These are phyloP conservation scores for Toxicodendron radicans DNA, from an alignment of 345 rosid genomes.

Conservation along the genomic window DNA sequence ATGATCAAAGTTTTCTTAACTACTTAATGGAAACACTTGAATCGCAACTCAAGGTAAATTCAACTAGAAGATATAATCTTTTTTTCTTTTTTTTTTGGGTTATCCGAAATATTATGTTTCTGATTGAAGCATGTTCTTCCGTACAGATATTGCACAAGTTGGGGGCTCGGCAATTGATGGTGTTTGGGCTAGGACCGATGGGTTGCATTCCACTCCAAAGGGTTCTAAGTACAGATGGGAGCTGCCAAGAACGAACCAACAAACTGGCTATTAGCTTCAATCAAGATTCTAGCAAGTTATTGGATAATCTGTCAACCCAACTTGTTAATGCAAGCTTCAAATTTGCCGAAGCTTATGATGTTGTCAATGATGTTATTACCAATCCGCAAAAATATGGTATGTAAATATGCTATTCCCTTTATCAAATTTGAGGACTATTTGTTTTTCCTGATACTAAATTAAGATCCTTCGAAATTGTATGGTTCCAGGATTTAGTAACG, in stretches of 20 bases:
- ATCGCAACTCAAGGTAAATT: constrained; percentile 58
- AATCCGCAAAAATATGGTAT: constrained; percentile 72
- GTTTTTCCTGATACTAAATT: not conserved
- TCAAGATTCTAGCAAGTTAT: constrained; percentile 46
- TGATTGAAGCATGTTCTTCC: not conserved
- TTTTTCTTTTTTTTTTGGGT: not conserved
- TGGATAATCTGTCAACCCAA: constrained; percentile 38
- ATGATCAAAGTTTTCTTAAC: constrained; percentile 59
- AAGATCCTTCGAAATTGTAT: not conserved
- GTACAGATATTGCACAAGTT: constrained; percentile 53
- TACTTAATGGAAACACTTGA: constrained; percentile 76
- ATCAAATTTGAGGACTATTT: not conserved
- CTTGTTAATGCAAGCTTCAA: constrained; percentile 57
- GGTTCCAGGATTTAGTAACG: constrained; percentile 64
- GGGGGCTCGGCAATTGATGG: constrained; percentile 79
- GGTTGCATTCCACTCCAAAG: constrained; percentile 99
- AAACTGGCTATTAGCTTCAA: constrained; percentile 69
- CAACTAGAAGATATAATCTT: not conserved
- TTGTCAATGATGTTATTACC: constrained; percentile 63
- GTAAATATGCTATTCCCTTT: not conserved
- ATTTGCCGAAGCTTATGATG: constrained; percentile 89
- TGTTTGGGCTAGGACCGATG: constrained; percentile 93
- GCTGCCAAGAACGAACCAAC: constrained; percentile 72
- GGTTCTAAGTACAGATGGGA: constrained; percentile 62
- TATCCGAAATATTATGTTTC: not conserved